phyloP scores from a whole-genome alignment of 2,329 filamentous ascomycete species.

The Beauveria sp. region DNA sequence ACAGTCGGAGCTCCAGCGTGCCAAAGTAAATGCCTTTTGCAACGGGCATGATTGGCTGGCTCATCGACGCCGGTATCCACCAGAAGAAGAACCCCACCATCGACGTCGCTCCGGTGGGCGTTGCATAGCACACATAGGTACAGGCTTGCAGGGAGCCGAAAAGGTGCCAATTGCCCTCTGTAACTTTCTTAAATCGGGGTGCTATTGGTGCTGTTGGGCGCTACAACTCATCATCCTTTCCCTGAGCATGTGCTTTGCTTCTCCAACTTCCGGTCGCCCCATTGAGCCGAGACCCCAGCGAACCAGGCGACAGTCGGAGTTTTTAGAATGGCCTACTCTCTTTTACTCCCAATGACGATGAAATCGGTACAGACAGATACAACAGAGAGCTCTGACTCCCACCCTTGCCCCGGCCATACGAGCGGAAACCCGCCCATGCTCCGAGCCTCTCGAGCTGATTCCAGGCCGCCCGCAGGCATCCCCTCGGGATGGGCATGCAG shows the following conservation, averaged over 20 bases:
- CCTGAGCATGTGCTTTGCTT: conserved; percentile 8
- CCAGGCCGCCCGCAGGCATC: not conserved
- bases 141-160: not conserved
- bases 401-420: not conserved
- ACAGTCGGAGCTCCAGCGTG: not conserved
- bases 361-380: not conserved
- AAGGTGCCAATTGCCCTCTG: not conserved
- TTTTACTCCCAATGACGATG: not conserved
- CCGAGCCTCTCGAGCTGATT: not conserved
- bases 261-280: conserved; percentile 8
- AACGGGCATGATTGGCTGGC: not conserved
- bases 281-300: conserved; percentile 8
- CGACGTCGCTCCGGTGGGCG: not conserved
- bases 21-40: not conserved
- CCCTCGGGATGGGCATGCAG: not conserved
- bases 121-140: not conserved
- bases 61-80: not conserved
- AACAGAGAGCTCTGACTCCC: not conserved
- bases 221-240: not conserved
- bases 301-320: not conserved
- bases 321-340: not conserved
- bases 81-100: not conserved
- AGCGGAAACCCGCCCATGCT: conserved; percentile 8
- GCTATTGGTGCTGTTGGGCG: not conserved
- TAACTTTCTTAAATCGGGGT: not conserved